These are phyloP conservation scores for Hypoxylon sp. DNA, from an alignment of 2,329 filamentous ascomycete genomes.

Conservation along the genomic window DNA sequence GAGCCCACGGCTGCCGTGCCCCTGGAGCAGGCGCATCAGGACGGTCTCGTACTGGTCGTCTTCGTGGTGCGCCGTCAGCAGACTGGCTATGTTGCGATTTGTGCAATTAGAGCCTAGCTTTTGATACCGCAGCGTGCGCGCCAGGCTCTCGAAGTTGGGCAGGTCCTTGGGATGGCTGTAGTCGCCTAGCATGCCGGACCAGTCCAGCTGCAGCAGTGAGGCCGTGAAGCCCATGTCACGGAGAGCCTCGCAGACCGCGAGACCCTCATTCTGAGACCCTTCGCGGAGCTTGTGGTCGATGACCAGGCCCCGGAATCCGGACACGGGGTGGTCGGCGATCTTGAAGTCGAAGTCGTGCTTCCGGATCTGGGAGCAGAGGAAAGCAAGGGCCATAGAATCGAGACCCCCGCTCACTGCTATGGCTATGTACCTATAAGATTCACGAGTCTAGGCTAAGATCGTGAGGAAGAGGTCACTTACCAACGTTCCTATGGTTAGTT, in stretches of 20 bases:
- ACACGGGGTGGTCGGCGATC: conserved; percentile 60
- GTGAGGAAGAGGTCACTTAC: conserved; percentile 50
- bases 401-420: conserved; percentile 92
- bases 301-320: conserved; percentile 59
- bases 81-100: conserved; percentile 61
- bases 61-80: conserved; percentile 86
- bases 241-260: conserved; percentile 56
- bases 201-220: conserved; percentile 57
- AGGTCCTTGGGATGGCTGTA: conserved; percentile 55
- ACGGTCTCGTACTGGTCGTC: conserved; percentile 95
- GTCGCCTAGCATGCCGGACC: conserved; percentile 56
- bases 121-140: conserved; percentile 79
- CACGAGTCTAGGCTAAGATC: not conserved
- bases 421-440: conserved; percentile 56
- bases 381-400: conserved; percentile 96
- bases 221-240: conserved; percentile 51
- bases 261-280: conserved; percentile 66
- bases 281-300: conserved; percentile 69
- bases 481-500: conserved; percentile 55
- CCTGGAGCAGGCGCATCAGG: conserved; percentile 78
- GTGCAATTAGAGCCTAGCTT: conserved; percentile 72
- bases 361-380: conserved; percentile 69
- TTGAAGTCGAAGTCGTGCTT: conserved; percentile 50
- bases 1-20: conserved; percentile 77
- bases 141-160: conserved; percentile 80